Base-by-base conservation (phyloP, 2,329 filamentous ascomycete species). In the Bipolaris sorokiniana region DNA sequence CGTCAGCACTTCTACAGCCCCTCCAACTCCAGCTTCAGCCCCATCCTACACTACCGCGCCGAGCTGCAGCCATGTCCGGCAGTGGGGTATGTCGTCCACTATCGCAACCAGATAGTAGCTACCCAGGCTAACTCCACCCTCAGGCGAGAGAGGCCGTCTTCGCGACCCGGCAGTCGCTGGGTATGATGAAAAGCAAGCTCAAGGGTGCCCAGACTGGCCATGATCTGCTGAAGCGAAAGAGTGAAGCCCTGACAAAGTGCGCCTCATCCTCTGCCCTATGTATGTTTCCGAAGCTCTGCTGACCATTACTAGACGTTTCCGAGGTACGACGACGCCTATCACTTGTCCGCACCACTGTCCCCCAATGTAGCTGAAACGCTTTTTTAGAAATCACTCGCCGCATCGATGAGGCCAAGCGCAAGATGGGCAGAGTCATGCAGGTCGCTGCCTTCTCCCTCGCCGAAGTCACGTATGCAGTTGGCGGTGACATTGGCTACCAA, bases 361-460 rank as follows among this genome's bases (percentile, higher is more conserved):
- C 48, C 48, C 51, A 38, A 18, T 64, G 56, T 59, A 65, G 59
- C 69, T 72, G 65, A 73, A 63, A 69, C 65, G 16, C 33, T 42
- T 42, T 20, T 61, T 49, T 59, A 77, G 95, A 99, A 72, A 99
- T 99, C 72, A 97, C 95, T 48, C 88, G 88, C 76, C 90, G 95
- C 73, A 99, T 99, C 79, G 94, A 99, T 81, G 95, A 99, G 78
- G 95, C 95, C 40, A 99, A 99, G 80, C 90, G 93, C 70, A 99
- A 99, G 83, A 99, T 99, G 94, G 95, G 95, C 56, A 87, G 94
- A 33, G 95, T 99, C 36, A 99, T 99, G 95, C 94, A 98, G 78
- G 96, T 99, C 73, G 95, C 95, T 38, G 93, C 95, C 44, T 98
- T 99, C 80, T 98, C 94, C 41, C 85, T 99, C 16, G 95, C 95